phyloP scores from a whole-genome alignment of 1,284 basidiomycete genomes.

The Boletus semigastroideus region DNA sequence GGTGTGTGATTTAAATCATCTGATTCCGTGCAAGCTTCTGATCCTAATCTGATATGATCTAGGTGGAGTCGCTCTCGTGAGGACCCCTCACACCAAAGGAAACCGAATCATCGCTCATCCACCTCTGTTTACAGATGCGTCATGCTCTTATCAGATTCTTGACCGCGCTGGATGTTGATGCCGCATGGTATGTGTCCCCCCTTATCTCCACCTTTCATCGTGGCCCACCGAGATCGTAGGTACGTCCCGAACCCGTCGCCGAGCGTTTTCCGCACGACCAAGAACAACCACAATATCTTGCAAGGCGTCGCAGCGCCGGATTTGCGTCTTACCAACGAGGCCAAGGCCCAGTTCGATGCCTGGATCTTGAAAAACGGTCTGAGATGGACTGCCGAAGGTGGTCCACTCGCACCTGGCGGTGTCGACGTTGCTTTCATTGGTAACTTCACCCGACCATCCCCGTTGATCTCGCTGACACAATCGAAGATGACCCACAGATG shows the following conservation, averaged over 20 bases:
- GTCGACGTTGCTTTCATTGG: constrained; percentile 87
- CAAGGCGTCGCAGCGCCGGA: constrained; percentile 80
- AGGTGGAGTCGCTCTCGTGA: constrained; percentile 85
- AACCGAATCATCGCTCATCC: constrained; percentile 19
- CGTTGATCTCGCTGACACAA: constrained; percentile 9
- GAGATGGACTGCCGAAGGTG: constrained; percentile 79
- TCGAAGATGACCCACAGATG: constrained; percentile 79
- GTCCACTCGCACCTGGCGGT: constrained; percentile 73
- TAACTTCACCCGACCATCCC: constrained; percentile 25
- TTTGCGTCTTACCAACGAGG: constrained; percentile 70
- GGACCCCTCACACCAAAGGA: constrained; percentile 26
- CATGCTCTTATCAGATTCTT: constrained; percentile 86
- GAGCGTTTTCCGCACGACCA: constrained; percentile 84
- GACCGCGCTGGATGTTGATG: constrained; percentile 74
- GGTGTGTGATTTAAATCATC: constrained; percentile 41
- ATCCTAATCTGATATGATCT: constrained; percentile 27
- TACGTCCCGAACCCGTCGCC: constrained; percentile 87
- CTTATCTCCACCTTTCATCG: constrained; percentile 6
- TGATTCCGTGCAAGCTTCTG: constrained; percentile 17
- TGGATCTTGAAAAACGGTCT: constrained; percentile 85
- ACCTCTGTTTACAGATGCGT: constrained; percentile 61
- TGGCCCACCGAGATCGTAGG: constrained; percentile 45
- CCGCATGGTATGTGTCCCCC: constrained; percentile 60
- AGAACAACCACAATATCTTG: constrained; percentile 89
- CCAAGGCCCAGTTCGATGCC: constrained; percentile 78